These are phyloP conservation scores for Ogataea saltuana DNA, from an alignment of 805 yeast genomes.

Conservation along the genomic window DNA sequence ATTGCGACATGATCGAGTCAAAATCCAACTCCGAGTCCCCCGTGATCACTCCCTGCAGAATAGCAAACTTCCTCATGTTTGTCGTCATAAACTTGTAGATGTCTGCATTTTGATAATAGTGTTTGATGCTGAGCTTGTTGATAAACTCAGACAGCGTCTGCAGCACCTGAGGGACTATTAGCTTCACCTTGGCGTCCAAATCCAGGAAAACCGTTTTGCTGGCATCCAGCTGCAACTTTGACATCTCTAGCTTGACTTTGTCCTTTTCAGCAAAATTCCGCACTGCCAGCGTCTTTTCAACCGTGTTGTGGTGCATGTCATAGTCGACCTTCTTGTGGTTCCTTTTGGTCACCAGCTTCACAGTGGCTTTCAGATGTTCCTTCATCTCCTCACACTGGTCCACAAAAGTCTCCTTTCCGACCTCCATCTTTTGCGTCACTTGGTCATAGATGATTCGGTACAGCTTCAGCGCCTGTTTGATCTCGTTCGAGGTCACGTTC, in stretches of 20 bases:
- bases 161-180: conserved; percentile 48
- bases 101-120: conserved; percentile 41
- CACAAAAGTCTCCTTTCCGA: conserved; percentile 32
- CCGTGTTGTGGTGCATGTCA: conserved; percentile 39
- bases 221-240: conserved; percentile 36
- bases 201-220: conserved; percentile 36
- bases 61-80: conserved; percentile 31
- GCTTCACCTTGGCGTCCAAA: conserved; percentile 41
- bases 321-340: conserved; percentile 44
- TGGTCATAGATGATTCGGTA: conserved; percentile 28
- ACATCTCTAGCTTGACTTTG: conserved; percentile 34
- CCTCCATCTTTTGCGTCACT: conserved; percentile 25
- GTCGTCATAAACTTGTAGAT: conserved; percentile 36
- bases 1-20: conserved; percentile 39
- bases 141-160: conserved; percentile 50
- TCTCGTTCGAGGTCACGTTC: conserved; percentile 32
- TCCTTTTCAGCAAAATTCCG: conserved; percentile 41
- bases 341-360: conserved; percentile 46
- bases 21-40: conserved; percentile 25
- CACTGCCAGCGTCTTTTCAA: conserved; percentile 41
- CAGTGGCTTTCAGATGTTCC: conserved; percentile 36
- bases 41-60: conserved; percentile 35
- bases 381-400: conserved; percentile 42
- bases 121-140: conserved; percentile 40
- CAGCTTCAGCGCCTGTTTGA: conserved; percentile 31